These are phyloP conservation scores for Xylaria multiplex DNA, from an alignment of 2,329 filamentous ascomycete genomes.

Conservation along the genomic window DNA sequence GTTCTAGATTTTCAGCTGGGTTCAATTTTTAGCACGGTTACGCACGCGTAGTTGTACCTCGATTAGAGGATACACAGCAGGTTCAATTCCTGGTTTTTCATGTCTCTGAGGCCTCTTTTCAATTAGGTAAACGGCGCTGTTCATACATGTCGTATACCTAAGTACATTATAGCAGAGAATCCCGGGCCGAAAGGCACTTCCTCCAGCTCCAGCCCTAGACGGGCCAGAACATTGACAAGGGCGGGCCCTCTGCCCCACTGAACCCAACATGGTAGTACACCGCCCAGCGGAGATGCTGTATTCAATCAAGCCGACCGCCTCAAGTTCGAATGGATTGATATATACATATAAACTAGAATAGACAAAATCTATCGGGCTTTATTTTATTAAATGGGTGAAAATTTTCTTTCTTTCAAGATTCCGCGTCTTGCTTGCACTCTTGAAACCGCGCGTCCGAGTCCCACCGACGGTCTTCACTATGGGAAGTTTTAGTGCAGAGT, in stretches of 20 bases:
- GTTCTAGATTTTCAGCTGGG: constrained; percentile 13
- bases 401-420: background rate
- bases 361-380: background rate
- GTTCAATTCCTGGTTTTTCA: no score
- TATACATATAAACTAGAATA: background rate
- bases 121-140: no score
- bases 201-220: no score
- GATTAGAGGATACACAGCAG: no score
- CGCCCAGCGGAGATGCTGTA: background rate
- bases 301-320: background rate
- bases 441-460: background rate
- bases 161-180: no score
- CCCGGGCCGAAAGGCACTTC: no score
- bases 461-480: constrained; percentile 42
- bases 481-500: constrained; percentile 48
- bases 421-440: background rate
- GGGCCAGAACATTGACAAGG: no score
- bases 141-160: no score
- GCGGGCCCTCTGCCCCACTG: background rate
- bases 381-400: background rate
- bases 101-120: no score
- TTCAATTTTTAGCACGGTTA: background rate
- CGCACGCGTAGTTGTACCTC: no score
- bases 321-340: background rate
- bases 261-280: background rate